These are phyloP conservation scores for Lanmaoa pseudosensibilis DNA, from an alignment of 768 basidiomycete species.

Conservation along the genomic window DNA sequence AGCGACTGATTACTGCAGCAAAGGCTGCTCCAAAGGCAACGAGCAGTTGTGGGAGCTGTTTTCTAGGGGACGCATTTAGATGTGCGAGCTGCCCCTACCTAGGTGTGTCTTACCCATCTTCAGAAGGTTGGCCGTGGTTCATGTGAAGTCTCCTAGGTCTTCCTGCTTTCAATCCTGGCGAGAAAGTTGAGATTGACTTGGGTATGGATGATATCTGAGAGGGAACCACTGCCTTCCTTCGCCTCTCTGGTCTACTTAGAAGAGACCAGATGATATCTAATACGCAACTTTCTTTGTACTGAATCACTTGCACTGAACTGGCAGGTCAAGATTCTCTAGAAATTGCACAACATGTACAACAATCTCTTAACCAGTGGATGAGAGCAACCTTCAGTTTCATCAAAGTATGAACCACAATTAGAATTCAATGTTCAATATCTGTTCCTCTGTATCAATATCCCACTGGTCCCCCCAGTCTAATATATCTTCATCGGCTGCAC, in stretches of 20 bases:
- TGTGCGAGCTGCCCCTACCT: slow-evolving; percentile 95
- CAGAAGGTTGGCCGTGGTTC: slow-evolving; percentile 9
- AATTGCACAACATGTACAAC: slow-evolving; percentile 2
- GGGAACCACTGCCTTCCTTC: not conserved
- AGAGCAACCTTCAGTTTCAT: not conserved
- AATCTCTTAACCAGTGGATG: not conserved
- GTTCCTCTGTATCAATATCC: slow-evolving; percentile 19
- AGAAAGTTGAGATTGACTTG: slow-evolving; percentile 92
- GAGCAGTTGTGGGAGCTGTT: slow-evolving; percentile 97
- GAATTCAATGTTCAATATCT: not conserved
- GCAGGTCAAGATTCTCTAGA: not conserved
- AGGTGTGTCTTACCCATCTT: slow-evolving; percentile 55
- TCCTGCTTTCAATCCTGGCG: slow-evolving; percentile 97
- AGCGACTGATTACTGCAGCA: slow-evolving; percentile 63
- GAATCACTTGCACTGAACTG: not conserved
- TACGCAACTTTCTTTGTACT: not conserved
- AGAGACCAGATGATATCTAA: slow-evolving; percentile 2
- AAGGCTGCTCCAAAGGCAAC: slow-evolving; percentile 82
- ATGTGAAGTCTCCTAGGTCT: slow-evolving; percentile 59
- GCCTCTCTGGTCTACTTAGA: not conserved
- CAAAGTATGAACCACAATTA: not conserved
- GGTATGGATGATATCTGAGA: slow-evolving; percentile 84
- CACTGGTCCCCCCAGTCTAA: slow-evolving; percentile 35
- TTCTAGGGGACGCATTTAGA: slow-evolving; percentile 95
- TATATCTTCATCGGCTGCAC: slow-evolving; percentile 28